Percentiles rank a stretch among this genome's conserved stretches.
Evolutionary conservation across 495 filamentous ascomycete species (phyloP).

Genomic region (Penicillium lividum): DNA sequence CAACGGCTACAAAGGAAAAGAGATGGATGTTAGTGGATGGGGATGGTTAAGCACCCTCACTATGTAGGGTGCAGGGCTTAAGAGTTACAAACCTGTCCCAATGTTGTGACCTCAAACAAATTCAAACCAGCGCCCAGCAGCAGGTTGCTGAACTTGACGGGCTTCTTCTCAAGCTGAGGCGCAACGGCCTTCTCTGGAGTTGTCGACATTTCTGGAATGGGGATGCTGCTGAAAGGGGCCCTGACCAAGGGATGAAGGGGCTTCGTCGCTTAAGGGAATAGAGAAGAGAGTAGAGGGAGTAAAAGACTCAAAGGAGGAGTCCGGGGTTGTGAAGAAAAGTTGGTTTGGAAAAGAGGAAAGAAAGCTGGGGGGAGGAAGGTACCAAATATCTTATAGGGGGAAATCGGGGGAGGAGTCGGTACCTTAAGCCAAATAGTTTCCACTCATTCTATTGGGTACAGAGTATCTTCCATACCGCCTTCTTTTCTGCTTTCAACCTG

Average conservation of each 20-base stretch:
- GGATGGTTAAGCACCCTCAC: background rate
- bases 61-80: background rate
- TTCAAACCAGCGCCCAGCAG: conserved; percentile 94
- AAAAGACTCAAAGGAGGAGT: conserved; percentile 14
- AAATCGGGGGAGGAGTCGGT: background rate
- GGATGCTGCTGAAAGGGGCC: conserved; percentile 61
- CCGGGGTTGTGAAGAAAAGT: conserved; percentile 11
- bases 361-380: conserved; percentile 2
- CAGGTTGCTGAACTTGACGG: conserved; percentile 99
- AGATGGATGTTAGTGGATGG: conserved; percentile 20
- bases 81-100: conserved; percentile 62
- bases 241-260: conserved; percentile 91
- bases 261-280: conserved; percentile 63
- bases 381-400: conserved; percentile 29
- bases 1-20: conserved; percentile 62
- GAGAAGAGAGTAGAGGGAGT: conserved; percentile 7
- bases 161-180: conserved; percentile 88
- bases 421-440: conserved; percentile 4
- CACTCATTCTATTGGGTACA: conserved; percentile 31
- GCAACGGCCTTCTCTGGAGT: conserved; percentile 50
- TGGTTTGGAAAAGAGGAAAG: conserved; percentile 15
- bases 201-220: conserved; percentile 49
- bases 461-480: conserved; percentile 30
- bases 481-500: background rate
- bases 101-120: conserved; percentile 92